Evolutionary conservation across 805 yeast genomes (phyloP).

Genomic region (Suhomyces tanzawaensis): DNA sequence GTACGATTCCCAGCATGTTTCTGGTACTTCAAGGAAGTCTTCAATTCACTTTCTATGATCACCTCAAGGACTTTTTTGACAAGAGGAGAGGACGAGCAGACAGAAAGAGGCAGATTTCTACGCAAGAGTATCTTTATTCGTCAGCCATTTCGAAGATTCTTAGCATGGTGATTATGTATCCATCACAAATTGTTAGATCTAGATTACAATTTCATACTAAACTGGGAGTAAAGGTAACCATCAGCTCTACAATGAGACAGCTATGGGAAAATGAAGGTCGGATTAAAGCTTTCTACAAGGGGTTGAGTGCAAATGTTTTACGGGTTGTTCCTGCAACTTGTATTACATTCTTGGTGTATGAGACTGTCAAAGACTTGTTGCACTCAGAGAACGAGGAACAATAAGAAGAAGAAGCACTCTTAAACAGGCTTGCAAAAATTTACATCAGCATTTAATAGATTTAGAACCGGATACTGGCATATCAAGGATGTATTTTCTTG

Average conservation of each 20-base stretch:
- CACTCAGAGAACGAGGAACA: too few species aligned
- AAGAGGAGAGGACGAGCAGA: constrained; percentile 12
- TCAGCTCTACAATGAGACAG: constrained; percentile 28
- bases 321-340: constrained; percentile 93
- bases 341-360: constrained; percentile 84
- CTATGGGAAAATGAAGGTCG: constrained; percentile 53
- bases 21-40: constrained; percentile 89
- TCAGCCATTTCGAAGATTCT: constrained; percentile 68
- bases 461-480: too few species aligned
- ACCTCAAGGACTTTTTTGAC: constrained; percentile 48
- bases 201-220: constrained; percentile 54
- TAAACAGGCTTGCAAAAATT: too few species aligned
- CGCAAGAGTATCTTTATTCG: constrained; percentile 59
- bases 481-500: too few species aligned
- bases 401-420: too few species aligned
- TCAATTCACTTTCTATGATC: constrained; percentile 84
- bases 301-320: constrained; percentile 70
- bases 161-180: constrained; percentile 71
- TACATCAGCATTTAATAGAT: too few species aligned
- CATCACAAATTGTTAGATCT: constrained; percentile 77
- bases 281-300: constrained; percentile 72
- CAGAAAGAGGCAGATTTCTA: constrained; percentile 26
- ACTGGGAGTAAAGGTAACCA: constrained; percentile 12
- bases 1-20: constrained; percentile 68
- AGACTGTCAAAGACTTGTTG: constrained; percentile 39